Base-by-base conservation (phyloP, 1,284 basidiomycete genomes). In the Cronartium quercuum region DNA sequence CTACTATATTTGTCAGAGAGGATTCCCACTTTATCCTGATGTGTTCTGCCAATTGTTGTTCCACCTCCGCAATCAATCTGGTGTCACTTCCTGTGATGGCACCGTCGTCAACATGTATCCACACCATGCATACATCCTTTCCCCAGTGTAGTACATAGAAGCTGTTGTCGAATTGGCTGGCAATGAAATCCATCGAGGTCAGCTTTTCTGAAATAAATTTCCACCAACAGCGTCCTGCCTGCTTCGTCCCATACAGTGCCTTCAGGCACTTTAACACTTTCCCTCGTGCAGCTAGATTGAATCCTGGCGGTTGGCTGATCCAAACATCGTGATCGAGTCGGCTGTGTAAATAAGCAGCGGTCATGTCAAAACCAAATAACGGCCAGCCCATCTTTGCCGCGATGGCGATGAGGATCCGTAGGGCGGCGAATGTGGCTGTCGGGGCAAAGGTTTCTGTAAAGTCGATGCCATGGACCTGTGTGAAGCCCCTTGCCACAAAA, bases 31-130 rank as follows among this genome's bases (percentile, higher is more conserved):
- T 69, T 10, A 62, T 44, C 0, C 12, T 29, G 38, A 69, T 24
- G 5, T 9, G 13, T 6, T 44, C 40, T 0, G 34, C 9, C 6
- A 69, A 40, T 5, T 47, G n/a, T 1, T 6, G 5, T 35, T 62
- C 58, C 37, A 29, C 29, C 29, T 29, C 29, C 29, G 29, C 29
- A 2, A 29, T 29, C 1, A 29, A 2, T 2, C 29, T 61, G 40
- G 1, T 13, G 40, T 21, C 13, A 0, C 38, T 29, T 0, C 18
- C 58, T 0, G 58, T 69, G 2, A 69, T 18, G 6, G 62, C 57
- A 3, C 68, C 68, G 24, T 69, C 40, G 12, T 69, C 58, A 0
- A 69, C 57, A 13, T 69, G 68, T 18, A 69, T 41, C 68, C 58
- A 60, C 1, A 37, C 58, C 9, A 62, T 18, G 2, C 2, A 6